Evolutionary conservation across 257 asterid genomes (phyloP).

Genomic region (Thymus mandschuricus): DNA sequence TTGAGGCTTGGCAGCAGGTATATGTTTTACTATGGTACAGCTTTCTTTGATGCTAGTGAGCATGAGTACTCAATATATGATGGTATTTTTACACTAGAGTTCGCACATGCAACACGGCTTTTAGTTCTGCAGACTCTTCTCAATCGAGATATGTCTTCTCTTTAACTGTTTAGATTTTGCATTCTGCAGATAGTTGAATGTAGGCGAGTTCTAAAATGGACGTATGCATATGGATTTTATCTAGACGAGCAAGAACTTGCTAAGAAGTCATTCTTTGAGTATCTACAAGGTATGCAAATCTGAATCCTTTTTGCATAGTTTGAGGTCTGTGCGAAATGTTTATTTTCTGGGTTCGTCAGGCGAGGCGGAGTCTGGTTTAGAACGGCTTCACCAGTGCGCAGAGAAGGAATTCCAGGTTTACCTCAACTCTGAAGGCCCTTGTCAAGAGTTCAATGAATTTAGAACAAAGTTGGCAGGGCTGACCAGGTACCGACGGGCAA

Average conservation of each 20-base stretch:
- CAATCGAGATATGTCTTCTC: constrained; percentile 7
- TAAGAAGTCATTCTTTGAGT: constrained; percentile 88
- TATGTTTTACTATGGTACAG: constrained; percentile 10
- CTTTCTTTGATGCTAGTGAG: constrained; percentile 15
- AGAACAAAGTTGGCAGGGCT: constrained; percentile 94
- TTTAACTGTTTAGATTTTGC: constrained; percentile 30
- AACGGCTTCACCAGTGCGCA: constrained; percentile 96
- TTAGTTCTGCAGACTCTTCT: constrained; percentile 18
- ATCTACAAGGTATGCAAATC: constrained; percentile 70
- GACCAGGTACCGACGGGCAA: constrained; percentile 55
- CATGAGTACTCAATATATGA: constrained; percentile 16
- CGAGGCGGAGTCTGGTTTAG: constrained; percentile 97
- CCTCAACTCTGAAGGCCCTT: constrained; percentile 76
- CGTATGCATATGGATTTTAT: constrained; percentile 94
- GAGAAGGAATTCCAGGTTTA: constrained; percentile 85
- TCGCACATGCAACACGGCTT: not conserved
- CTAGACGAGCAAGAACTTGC: constrained; percentile 76
- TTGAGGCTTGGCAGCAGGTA: constrained; percentile 99
- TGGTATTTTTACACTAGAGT: constrained; percentile 20
- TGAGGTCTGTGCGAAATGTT: constrained; percentile 16
- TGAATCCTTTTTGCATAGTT: constrained; percentile 17
- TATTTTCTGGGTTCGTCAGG: constrained; percentile 50
- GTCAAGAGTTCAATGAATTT: constrained; percentile 80
- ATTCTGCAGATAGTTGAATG: constrained; percentile 87
- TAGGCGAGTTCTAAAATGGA: constrained; percentile 94